A percentile compares a stretch with the other conserved stretches of the same genome.
These are phyloP conservation scores for Geranomyces variabilis DNA, from an alignment of 192 early-diverging fungal species.

Conservation along the genomic window DNA sequence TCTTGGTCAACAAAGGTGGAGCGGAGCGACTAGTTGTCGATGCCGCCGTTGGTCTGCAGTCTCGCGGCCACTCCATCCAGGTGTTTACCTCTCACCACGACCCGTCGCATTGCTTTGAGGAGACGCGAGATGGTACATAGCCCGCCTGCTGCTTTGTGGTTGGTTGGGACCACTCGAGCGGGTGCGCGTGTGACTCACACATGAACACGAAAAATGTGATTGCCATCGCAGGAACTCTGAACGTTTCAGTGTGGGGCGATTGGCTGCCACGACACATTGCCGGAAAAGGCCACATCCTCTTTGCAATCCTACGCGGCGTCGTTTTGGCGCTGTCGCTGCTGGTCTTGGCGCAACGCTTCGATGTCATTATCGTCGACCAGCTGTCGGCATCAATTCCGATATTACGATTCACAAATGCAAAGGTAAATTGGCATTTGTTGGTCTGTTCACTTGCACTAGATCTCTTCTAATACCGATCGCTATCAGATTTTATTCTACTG, in stretches of 20 bases:
- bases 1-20: conserved; percentile 60
- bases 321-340: conserved; percentile 64
- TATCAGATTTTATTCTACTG: conserved; percentile 89
- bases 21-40: conserved; percentile 95
- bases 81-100: conserved; percentile 95
- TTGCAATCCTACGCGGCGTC: conserved; percentile 78
- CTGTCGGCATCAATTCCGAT: conserved; percentile 84
- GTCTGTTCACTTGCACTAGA: too few relatives aligned
- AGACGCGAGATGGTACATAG: conserved; percentile 77
- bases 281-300: conserved; percentile 79
- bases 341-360: conserved; percentile 47
- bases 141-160: background rate
- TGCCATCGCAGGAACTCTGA: conserved; percentile 72
- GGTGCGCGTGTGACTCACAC: too few relatives aligned
- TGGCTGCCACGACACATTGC: conserved; percentile 71
- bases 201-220: background rate
- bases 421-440: too few relatives aligned
- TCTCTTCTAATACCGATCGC: too few relatives aligned
- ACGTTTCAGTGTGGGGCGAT: conserved; percentile 73
- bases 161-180: too few relatives aligned
- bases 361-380: conserved; percentile 88
- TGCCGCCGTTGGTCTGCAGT: conserved; percentile 79
- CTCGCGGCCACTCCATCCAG: conserved; percentile 74
- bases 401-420: conserved; percentile 64
- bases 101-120: conserved; percentile 83